Evolutionary conservation across 2,329 filamentous ascomycete genomes (phyloP).

Genomic region (Colletotrichum plurivorum): DNA sequence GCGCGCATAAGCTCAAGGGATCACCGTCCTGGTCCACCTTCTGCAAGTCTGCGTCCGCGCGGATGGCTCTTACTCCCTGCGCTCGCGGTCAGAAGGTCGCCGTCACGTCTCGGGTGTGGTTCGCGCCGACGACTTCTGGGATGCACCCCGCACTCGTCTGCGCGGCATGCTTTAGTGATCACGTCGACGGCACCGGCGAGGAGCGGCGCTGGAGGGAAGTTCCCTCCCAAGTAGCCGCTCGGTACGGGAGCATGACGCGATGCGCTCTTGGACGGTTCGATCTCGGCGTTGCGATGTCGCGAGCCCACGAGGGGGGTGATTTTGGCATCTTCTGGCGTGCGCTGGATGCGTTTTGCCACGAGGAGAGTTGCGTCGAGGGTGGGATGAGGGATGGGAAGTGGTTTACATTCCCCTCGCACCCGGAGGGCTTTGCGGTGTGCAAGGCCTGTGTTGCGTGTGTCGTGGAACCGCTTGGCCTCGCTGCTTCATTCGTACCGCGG

Average conservation of each 20-base stretch:
- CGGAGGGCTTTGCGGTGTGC: constrained; percentile 52
- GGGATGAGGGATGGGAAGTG: constrained; percentile 50
- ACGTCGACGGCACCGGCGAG: constrained; percentile 49
- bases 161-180: constrained; percentile 54
- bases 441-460: constrained; percentile 52
- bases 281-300: constrained; percentile 48
- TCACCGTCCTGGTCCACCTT: constrained; percentile 50
- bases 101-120: constrained; percentile 50
- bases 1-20: constrained; percentile 45
- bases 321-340: constrained; percentile 52
- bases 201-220: constrained; percentile 44
- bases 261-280: constrained; percentile 51
- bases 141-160: constrained; percentile 49
- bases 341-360: constrained; percentile 44
- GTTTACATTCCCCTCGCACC: constrained; percentile 52
- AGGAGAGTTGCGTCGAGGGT: constrained; percentile 48
- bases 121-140: constrained; percentile 42
- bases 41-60: constrained; percentile 46
- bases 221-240: constrained; percentile 32
- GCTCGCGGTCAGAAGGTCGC: constrained; percentile 42
- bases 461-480: constrained; percentile 48
- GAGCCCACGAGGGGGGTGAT: constrained; percentile 48
- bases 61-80: constrained; percentile 47
- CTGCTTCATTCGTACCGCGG: constrained; percentile 48
- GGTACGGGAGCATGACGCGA: constrained; percentile 40